Base-by-base conservation (phyloP, 371 early-diverging fungal genomes). In the Smittium culicis region DNA sequence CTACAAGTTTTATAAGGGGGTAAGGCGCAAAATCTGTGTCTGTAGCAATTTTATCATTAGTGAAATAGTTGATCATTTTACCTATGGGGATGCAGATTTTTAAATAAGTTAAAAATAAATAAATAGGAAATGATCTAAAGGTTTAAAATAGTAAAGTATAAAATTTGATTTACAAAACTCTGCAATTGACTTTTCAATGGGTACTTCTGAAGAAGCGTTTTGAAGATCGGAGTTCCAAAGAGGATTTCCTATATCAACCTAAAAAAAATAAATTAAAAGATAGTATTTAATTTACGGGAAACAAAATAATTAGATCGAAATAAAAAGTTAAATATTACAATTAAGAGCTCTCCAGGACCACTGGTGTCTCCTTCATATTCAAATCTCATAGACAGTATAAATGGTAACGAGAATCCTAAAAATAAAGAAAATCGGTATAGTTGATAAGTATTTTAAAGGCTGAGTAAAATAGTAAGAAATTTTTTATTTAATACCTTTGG, bases 151-250 rank as follows among this genome's bases (percentile, higher is more conserved):
- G n/a, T n/a, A n/a, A n/a, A n/a, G n/a, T n/a, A n/a, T n/a, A n/a
- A n/a, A n/a, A n/a, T n/a, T n/a, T n/a, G n/a, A n/a, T n/a, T 62
- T 62, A 62, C 62, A 34, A 20, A 62, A 62, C 30, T 62, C 62
- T 5, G 62, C 62, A 3, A 62, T 8, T 2, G 62, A 62, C 30
- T 35, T 62, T 35, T 62, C 62, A 14, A 62, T 62, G 3, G 62
- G 62, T 20, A 27, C 20, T 45, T 45, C 45, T 14, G 45, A 45
- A 8, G 27, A 57, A 57, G 11, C 14, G 27, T 20, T 57, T 20
- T 8, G 3, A 27, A 25, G 25, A 57, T 27, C 27, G 27, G 57
- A 25, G 5, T 3, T 16, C 57, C 57, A 57, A 11, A 57, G 11
- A 5, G 57, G 57, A 57, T 11, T 25, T n/a, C 57, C 57, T n/a